Percentiles rank a stretch among this genome's conserved stretches.
These are phyloP conservation scores for Taphrina communis DNA, from an alignment of 1,139 yeast species.

Conservation along the genomic window DNA sequence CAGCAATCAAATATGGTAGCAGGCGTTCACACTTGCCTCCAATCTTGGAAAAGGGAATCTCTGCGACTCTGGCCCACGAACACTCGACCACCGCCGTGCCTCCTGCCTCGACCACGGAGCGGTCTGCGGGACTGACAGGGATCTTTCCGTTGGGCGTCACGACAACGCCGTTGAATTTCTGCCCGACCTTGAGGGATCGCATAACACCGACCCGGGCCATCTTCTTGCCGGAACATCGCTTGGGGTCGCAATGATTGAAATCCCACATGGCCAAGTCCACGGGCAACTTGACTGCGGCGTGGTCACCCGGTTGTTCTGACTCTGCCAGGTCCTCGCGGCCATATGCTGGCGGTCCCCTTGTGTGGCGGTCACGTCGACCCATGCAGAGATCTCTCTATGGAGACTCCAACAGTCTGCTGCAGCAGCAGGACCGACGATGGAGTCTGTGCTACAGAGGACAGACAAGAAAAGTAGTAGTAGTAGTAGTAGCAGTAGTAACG, in stretches of 20 bases:
- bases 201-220: conserved; percentile 86
- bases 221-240: conserved; percentile 94
- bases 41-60: conserved; percentile 88
- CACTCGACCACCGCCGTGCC: conserved; percentile 99
- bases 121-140: conserved; percentile 90
- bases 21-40: conserved; percentile 86
- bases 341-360: conserved; percentile 19
- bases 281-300: conserved; percentile 64
- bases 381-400: not conserved
- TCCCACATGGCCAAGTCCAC: conserved; percentile 55
- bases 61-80: conserved; percentile 96
- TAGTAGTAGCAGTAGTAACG: too few relatives aligned
- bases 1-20: conserved; percentile 30
- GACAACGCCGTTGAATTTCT: conserved; percentile 86
- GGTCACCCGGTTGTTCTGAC: conserved; percentile 8
- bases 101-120: conserved; percentile 70
- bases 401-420: not conserved
- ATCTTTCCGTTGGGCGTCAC: conserved; percentile 92
- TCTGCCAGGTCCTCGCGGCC: conserved; percentile 29
- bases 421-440: not conserved
- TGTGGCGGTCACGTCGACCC: conserved; percentile 25
- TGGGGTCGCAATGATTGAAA: conserved; percentile 98
- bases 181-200: conserved; percentile 79
- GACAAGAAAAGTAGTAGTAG: too few relatives aligned
- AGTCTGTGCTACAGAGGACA: not conserved